Evolutionary conservation across 306 rosid genomes (phyloP), one percentile per base, ranked within the genome.

Genomic region (Trichosanthes cucumerina): DNA sequence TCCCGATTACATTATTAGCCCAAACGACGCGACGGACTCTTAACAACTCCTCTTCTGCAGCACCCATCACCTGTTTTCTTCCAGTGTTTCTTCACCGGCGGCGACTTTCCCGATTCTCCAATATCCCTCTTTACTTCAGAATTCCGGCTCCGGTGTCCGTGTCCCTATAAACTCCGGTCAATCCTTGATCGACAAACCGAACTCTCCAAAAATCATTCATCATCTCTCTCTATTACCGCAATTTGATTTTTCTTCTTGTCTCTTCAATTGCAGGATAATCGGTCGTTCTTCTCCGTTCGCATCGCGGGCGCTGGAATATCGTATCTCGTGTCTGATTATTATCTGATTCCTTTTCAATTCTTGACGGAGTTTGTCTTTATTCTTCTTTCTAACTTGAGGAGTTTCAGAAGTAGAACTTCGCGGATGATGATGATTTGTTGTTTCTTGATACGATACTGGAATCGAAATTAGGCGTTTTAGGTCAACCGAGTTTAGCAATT

Each of bases 21-120:
- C 52, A 9, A 14, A 9, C 79, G 81, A 87, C 88, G 86, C 85
- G 56, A 87, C 88, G 91, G 89, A 84, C 86, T 72, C 81, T 79
- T 79, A 81, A 77, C 71, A 14, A 68, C 70, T 78, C 83, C 63
- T 56, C 38, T 34, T 52, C 81, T 56, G 34, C 86, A 52, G 75
- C 52, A 2, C 75, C 39, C 26, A 47, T 3, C 73, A 31, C 83
- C 79, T 21, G n/a, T 77, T 46, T 72, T 50, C 18, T 66, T 82
- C 81, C 63, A 76, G 68, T 49, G 23, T 66, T 33, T 10, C 74
- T 53, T 82, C 57, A 41, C 79, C 78, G 81, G 64, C 64, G 53
- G 38, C 53, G 43, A 60, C 80, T 18, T n/a, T 33, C 56, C 9
- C 69, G 38, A 6, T 64, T 63, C 70, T 16, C 7, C 59, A n/a